These are phyloP conservation scores for Stagonosporopsis rhizophila DNA, from an alignment of 2,329 filamentous ascomycete genomes.

Conservation along the genomic window DNA sequence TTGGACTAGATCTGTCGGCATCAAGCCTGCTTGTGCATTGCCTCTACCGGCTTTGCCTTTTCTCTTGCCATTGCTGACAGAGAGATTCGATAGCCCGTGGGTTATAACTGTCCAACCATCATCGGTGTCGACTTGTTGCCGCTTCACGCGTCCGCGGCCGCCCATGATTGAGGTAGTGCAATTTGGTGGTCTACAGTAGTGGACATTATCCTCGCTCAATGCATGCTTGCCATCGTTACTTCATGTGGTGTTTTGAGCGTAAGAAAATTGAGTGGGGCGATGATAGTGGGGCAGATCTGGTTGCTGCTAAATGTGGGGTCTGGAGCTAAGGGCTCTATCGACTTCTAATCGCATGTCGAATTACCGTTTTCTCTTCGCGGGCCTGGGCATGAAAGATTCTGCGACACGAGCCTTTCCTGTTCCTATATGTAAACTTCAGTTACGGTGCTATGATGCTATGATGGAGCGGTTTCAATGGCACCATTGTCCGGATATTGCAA, in stretches of 20 bases:
- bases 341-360: neutral
- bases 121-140: conserved; percentile 35
- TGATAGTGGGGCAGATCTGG: conserved; percentile 7
- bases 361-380: neutral
- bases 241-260: neutral
- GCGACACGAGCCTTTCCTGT: conserved; percentile 4
- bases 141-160: conserved; percentile 37
- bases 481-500: neutral
- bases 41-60: conserved; percentile 1
- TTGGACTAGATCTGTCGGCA: conserved; percentile 26
- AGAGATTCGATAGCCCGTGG: conserved; percentile 29
- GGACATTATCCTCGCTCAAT: neutral
- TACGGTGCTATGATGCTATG: neutral
- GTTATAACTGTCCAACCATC: conserved; percentile 51
- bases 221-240: neutral
- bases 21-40: conserved; percentile 13
- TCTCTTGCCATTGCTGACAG: conserved; percentile 13
- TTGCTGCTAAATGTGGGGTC: neutral
- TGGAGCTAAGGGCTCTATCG: neutral
- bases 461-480: neutral
- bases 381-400: conserved; percentile 2
- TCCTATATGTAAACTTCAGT: neutral
- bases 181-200: neutral
- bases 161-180: conserved; percentile 5
- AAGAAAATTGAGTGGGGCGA: conserved; percentile 4